Percentiles rank a stretch among this genome's conserved stretches.
Conservation (phyloP, 1,284 basidiomycete species). For the Boletellus deceptivus region DNA sequence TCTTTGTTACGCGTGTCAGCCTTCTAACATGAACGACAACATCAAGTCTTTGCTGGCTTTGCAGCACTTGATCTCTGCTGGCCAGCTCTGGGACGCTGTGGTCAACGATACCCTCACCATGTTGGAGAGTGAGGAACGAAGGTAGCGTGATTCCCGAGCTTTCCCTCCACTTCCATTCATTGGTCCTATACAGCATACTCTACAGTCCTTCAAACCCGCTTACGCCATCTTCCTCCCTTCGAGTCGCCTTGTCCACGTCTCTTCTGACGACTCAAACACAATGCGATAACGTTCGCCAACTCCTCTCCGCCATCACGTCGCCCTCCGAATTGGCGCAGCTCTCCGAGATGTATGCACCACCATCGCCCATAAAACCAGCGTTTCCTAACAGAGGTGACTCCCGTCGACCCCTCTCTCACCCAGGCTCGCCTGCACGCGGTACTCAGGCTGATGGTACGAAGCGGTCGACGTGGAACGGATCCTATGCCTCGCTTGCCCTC, state of each 20-base stretch:
- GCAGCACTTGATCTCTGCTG: slow-evolving; percentile 62
- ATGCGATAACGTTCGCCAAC: slow-evolving; percentile 74
- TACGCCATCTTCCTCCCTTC: slow-evolving; percentile 57
- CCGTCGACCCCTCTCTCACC: slow-evolving; percentile 44
- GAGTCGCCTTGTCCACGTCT: slow-evolving; percentile 66
- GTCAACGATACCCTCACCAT: slow-evolving; percentile 63
- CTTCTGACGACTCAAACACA: slow-evolving; percentile 72
- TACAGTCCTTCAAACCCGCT: slow-evolving; percentile 41
- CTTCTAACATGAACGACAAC: slow-evolving; percentile 2
- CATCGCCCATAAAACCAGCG: slow-evolving; percentile 52
- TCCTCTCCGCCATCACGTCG: slow-evolving; percentile 70
- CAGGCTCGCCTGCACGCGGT: slow-evolving; percentile 32
- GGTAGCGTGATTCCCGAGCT: slow-evolving; percentile 36
- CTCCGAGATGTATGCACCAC: slow-evolving; percentile 81
- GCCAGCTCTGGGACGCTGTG: slow-evolving; percentile 67
- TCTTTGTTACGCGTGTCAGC: neutral
- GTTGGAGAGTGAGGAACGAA: slow-evolving; percentile 67
- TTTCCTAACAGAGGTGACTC: slow-evolving; percentile 36
- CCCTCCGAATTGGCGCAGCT: slow-evolving; percentile 68
- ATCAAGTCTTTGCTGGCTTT: slow-evolving; percentile 59
- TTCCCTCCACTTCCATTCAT: neutral
- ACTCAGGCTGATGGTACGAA: slow-evolving; percentile 36
- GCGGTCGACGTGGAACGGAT: slow-evolving; percentile 72
- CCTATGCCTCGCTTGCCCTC: slow-evolving; percentile 49
- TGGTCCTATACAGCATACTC: slow-evolving; percentile 8